phyloP scores from a whole-genome alignment of 2,329 filamentous ascomycete species.

The Pseudocercospora vitis region DNA sequence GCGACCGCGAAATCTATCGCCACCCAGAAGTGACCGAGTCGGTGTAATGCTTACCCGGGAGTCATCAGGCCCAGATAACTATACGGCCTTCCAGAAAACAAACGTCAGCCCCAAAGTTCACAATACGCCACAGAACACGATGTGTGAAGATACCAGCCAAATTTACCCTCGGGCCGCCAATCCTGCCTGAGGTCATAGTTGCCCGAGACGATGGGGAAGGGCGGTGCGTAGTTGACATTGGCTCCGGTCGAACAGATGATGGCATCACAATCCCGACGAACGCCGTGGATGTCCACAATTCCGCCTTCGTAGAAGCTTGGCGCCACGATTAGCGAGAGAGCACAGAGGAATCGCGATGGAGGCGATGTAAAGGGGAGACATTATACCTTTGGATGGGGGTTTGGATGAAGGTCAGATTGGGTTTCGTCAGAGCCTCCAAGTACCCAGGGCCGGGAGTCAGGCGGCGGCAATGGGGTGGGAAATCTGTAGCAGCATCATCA shows the following conservation, averaged over 20 bases:
- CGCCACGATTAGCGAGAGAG: neutral
- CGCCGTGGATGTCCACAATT: constrained; percentile 44
- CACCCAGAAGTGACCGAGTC: too few species aligned
- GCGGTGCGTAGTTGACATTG: constrained; percentile 37
- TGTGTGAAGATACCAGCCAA: constrained; percentile 24
- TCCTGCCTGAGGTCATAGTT: constrained; percentile 30
- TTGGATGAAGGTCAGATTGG: constrained; percentile 49
- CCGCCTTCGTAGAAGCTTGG: constrained; percentile 41
- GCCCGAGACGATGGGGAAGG: constrained; percentile 34
- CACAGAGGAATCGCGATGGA: neutral
- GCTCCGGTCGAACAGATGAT: constrained; percentile 49
- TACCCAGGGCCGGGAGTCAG: constrained; percentile 53
- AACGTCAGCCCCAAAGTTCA: neutral
- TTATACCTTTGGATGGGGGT: constrained; percentile 39
- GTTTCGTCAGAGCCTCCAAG: constrained; percentile 50
- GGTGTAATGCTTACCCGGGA: constrained; percentile 21
- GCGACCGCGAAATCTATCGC: too few species aligned
- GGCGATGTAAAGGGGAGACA: too few species aligned
- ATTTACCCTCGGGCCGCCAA: constrained; percentile 40
- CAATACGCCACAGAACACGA: too few species aligned
- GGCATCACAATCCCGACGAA: constrained; percentile 41
- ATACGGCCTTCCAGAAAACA: constrained; percentile 21
- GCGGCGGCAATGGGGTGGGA: constrained; percentile 50
- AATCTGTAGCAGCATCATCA: constrained; percentile 38
- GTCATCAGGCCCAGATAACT: constrained; percentile 32